phyloP scores from a whole-genome alignment of 371 early-diverging fungal species.

The Encephalitozoon hellem region DNA sequence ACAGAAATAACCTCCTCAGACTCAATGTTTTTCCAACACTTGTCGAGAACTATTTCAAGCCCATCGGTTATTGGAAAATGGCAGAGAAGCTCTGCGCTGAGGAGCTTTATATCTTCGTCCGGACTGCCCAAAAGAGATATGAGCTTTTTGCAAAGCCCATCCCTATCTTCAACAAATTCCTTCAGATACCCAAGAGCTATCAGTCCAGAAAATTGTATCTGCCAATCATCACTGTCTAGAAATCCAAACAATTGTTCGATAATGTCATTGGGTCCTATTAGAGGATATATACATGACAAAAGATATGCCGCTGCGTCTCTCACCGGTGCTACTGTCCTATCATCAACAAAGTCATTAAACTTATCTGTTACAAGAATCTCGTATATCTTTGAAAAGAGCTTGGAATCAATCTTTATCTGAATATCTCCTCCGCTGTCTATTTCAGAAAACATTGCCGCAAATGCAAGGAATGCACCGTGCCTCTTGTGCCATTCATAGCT shows the following conservation, averaged over 20 bases:
- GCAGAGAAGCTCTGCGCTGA: slow-evolving; percentile 52
- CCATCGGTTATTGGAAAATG: slow-evolving; percentile 1
- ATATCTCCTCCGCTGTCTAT: slow-evolving; percentile 10
- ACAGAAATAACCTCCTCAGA: slow-evolving; percentile 51
- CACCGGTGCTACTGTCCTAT: slow-evolving; percentile 56
- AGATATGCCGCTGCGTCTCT: slow-evolving; percentile 55
- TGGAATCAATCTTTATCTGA: slow-evolving; percentile 23
- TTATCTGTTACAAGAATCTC: slow-evolving; percentile 57
- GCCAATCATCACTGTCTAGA: slow-evolving; percentile 56
- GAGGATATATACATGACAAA: slow-evolving; percentile 38
- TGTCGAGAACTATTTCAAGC: slow-evolving; percentile 19
- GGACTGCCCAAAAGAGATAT: slow-evolving; percentile 30
- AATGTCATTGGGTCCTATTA: slow-evolving; percentile 24
- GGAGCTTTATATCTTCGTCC: slow-evolving; percentile 60
- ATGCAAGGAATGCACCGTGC: slow-evolving; percentile 55
- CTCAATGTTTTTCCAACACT: slow-evolving; percentile 51
- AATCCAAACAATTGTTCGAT: slow-evolving; percentile 32
- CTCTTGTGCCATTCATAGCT: slow-evolving; percentile 55
- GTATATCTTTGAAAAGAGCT: slow-evolving; percentile 46
- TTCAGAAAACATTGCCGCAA: slow-evolving; percentile 31
- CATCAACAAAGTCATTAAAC: slow-evolving; percentile 60
- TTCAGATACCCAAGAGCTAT: slow-evolving; percentile 42
- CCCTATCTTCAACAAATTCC: slow-evolving; percentile 19
- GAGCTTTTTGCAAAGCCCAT: slow-evolving; percentile 10
- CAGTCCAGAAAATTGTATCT: slow-evolving; percentile 57